Evolutionary conservation across 768 basidiomycete genomes (phyloP), one percentile per base, ranked within the genome.

Genomic region (Suillus lakei): DNA sequence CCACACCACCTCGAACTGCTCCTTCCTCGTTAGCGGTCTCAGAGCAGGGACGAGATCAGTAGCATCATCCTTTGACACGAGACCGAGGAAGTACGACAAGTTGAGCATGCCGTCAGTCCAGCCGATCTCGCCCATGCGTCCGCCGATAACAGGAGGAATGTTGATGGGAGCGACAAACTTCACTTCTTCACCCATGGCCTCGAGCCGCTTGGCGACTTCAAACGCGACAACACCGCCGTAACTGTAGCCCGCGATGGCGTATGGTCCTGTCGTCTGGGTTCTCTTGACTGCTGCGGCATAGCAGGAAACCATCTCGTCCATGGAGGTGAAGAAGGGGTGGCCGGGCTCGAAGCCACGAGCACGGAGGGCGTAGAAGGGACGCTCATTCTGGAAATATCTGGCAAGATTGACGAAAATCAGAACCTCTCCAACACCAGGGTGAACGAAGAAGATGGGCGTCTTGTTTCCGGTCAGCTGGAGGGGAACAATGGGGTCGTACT

Each of bases 401-500:
- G 81, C 80, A 7, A 83, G 72, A 66, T 80, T 81, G 60, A 83
- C 73, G 70, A 82, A 82, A 60, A 79, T 74, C 10, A 79, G 70
- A 16, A 80, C 72, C 44, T 79, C 81, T 16, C 81, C 82, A 3
- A 81, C 78, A 68, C 81, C 81, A 0, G 82, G 80, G 67, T 83
- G 82, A 34, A 83, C 74, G 67, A 83, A 76, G 69, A 81, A 83
- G 38, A 82, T 70, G 2, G 82, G 82, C 2, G 82, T 78, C 71
- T 80, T 81, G 53, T 71, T 68, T 0, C 82, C 81, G 0, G 73
- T 69, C 6, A 78, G 67, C 32, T 80, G 74, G 36, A 83, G 75
- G 5, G 79, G 79, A 23, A 83, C 76, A 18, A 83, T 72, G 18
- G 82, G 82, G 39, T 80, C 76, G 62, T 83, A 82, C 36, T 73